phyloP scores from a whole-genome alignment of 371 early-diverging fungal species.

The Saksenaea vasiformis region DNA sequence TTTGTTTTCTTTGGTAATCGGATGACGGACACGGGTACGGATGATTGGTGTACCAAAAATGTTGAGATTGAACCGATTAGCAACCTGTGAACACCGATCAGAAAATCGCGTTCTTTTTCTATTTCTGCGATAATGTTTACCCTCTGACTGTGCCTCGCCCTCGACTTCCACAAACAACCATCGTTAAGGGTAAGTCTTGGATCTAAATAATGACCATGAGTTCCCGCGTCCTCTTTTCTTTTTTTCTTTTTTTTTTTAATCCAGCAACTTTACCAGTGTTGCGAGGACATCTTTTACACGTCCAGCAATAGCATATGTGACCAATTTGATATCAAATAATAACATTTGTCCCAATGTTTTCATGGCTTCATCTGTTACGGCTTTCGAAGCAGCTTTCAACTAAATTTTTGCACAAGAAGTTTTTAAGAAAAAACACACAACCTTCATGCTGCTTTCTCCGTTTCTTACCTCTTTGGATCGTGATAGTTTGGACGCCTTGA shows the following conservation, averaged over 20 bases:
- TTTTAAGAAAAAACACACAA: not conserved
- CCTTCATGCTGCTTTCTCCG: not conserved
- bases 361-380: conserved; percentile 25
- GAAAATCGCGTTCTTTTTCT: not conserved
- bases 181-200: conserved; percentile 42
- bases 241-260: not conserved
- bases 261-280: conserved; percentile 7
- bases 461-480: conserved; percentile 22
- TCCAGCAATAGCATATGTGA: conserved; percentile 52
- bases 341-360: conserved; percentile 39
- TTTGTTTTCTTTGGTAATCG: conserved; percentile 45
- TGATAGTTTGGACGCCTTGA: conserved; percentile 25
- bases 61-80: conserved; percentile 54
- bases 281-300: conserved; percentile 47
- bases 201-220: conserved; percentile 17
- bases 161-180: conserved; percentile 51
- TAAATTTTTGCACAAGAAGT: conserved; percentile 7
- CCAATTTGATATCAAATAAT: conserved; percentile 49
- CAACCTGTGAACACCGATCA: conserved; percentile 18
- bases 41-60: conserved; percentile 53
- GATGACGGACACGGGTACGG: conserved; percentile 59
- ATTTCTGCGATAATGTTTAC: conserved; percentile 18
- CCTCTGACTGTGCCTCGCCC: conserved; percentile 50
- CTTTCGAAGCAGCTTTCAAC: conserved; percentile 31
- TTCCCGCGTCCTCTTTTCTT: not conserved